phyloP scores from a whole-genome alignment of 2,329 filamentous ascomycete genomes.

The Dichotomopilus funicola region DNA sequence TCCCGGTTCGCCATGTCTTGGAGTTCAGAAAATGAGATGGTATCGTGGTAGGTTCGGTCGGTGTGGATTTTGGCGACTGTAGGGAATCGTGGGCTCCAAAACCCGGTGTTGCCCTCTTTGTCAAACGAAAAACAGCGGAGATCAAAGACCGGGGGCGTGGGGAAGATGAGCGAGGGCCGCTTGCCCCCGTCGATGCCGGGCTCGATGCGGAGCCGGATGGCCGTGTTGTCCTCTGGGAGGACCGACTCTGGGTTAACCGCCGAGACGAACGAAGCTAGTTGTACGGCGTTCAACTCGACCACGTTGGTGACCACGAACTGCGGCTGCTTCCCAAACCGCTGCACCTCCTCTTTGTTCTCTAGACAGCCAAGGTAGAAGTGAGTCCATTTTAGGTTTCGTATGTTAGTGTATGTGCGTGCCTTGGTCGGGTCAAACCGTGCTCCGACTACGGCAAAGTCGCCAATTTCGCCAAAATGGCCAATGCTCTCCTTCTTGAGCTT shows the following conservation, averaged over 20 bases:
- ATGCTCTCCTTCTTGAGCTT: constrained; percentile 89
- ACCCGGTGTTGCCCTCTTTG: constrained; percentile 59
- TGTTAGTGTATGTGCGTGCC: constrained; percentile 45
- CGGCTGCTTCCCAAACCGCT: constrained; percentile 45
- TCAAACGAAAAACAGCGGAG: constrained; percentile 75
- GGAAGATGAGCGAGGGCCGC: constrained; percentile 52
- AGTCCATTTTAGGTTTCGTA: constrained; percentile 62
- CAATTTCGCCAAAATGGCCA: constrained; percentile 68
- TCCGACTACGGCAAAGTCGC: constrained; percentile 75
- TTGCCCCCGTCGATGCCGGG: constrained; percentile 37
- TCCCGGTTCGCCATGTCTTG: constrained; percentile 59
- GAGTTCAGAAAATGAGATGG: constrained; percentile 62
- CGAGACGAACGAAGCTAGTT: constrained; percentile 45
- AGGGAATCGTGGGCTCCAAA: constrained; percentile 72
- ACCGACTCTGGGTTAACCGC: constrained; percentile 41
- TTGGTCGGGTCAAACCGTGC: constrained; percentile 62
- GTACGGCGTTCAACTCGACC: constrained; percentile 48
- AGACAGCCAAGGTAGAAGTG: constrained; percentile 76
- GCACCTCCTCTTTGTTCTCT: constrained; percentile 56
- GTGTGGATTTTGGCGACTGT: constrained; percentile 68
- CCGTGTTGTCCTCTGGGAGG: constrained; percentile 31
- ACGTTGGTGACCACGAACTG: constrained; percentile 61
- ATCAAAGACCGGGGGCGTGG: constrained; percentile 68
- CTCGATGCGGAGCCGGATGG: constrained; percentile 42
- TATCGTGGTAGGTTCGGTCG: constrained; percentile 64